These are phyloP conservation scores for Trichoderma parareesei DNA, from an alignment of 495 filamentous ascomycete species.

Conservation along the genomic window DNA sequence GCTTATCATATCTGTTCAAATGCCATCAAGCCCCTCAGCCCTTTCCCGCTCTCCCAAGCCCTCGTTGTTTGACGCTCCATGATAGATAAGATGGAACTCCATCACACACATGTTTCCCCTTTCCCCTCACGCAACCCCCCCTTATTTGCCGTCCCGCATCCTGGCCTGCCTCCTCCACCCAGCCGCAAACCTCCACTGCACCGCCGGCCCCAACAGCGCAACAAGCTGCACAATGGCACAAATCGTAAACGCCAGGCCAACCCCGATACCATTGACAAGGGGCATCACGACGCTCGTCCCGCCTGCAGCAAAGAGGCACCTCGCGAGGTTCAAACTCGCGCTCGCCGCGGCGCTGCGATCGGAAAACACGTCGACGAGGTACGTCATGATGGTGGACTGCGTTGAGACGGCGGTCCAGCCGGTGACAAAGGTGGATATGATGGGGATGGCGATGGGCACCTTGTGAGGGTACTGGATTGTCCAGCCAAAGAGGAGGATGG, in stretches of 20 bases:
- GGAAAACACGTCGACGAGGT: conserved; percentile 34
- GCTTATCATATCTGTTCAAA: too few relatives aligned
- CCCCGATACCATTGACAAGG: conserved; percentile 27
- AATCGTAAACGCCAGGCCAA: conserved; percentile 33
- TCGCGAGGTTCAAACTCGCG: conserved; percentile 32
- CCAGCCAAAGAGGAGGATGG: conserved; percentile 33
- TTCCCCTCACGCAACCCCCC: background rate
- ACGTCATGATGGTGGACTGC: conserved; percentile 30
- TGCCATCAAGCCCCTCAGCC: too few relatives aligned
- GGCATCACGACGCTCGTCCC: conserved; percentile 30
- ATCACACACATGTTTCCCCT: background rate
- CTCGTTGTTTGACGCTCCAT: too few relatives aligned
- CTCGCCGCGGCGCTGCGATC: conserved; percentile 28
- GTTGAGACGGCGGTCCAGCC: conserved; percentile 34
- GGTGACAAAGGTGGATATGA: conserved; percentile 31
- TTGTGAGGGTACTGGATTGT: conserved; percentile 21
- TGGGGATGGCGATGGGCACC: conserved; percentile 27
- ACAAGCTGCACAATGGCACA: conserved; percentile 31
- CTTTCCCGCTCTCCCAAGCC: too few relatives aligned
- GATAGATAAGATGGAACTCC: too few relatives aligned
- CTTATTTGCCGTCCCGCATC: background rate
- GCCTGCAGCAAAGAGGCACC: conserved; percentile 33
- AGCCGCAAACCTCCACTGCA: conserved; percentile 35
- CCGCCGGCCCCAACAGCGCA: conserved; percentile 27
- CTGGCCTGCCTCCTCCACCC: conserved; percentile 24